Evolutionary conservation across 129 eudicot species (phyloP).

Genomic region (Scalesia atractyloides): DNA sequence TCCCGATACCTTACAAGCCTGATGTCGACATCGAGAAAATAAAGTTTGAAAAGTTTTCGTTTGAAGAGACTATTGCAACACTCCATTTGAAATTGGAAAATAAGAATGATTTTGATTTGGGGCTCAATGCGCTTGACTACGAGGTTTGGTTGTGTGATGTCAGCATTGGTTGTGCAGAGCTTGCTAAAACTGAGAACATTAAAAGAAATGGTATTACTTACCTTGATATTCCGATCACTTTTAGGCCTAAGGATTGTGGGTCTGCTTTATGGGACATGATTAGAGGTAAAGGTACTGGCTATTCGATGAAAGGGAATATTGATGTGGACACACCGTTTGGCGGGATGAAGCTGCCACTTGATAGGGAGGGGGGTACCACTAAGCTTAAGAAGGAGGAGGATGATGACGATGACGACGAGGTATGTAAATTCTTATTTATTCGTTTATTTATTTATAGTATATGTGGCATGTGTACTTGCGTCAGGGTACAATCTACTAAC

Average conservation of each 20-base stretch:
- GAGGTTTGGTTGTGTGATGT: conserved; percentile 90
- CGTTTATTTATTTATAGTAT: not conserved
- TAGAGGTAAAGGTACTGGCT: conserved; percentile 96
- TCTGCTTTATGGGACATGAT: conserved; percentile 99
- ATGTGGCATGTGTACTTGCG: not conserved
- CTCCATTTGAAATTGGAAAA: conserved; percentile 90
- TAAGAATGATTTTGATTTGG: conserved; percentile 89
- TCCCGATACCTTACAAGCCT: conserved; percentile 93
- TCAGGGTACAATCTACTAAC: not conserved
- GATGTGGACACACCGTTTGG: conserved; percentile 98
- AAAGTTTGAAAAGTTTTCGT: conserved; percentile 75
- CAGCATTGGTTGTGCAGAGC: conserved; percentile 88
- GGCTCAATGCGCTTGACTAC: conserved; percentile 73
- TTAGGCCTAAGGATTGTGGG: conserved; percentile 96
- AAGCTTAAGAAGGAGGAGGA: conserved; percentile 80
- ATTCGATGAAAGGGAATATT: conserved; percentile 86
- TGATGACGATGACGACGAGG: conserved; percentile 75
- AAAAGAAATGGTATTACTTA: conserved; percentile 59
- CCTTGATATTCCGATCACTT: conserved; percentile 83
- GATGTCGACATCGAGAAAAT: conserved; percentile 91
- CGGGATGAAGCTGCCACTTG: conserved; percentile 87
- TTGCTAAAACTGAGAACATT: conserved; percentile 54
- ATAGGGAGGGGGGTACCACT: conserved; percentile 86
- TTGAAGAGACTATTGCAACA: conserved; percentile 82
- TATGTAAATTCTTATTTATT: conserved; percentile 19